Evolutionary conservation across 2,329 filamentous ascomycete genomes (phyloP).

Genomic region (Exophiala dermatitidis): DNA sequence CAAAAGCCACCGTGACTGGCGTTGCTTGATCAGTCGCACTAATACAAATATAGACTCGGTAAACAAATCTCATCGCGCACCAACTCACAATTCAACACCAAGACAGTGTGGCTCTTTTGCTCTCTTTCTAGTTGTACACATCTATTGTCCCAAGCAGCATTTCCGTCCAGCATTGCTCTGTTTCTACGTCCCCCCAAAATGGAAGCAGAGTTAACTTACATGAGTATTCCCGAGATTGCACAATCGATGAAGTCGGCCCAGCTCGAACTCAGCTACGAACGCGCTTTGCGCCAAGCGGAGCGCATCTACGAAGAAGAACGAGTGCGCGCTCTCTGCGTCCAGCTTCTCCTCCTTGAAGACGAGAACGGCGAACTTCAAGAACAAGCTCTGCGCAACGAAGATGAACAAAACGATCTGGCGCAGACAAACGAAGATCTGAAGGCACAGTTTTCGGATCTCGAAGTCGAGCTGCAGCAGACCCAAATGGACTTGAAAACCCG

Average conservation of each 20-base stretch:
- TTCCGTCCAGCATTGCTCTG: not conserved
- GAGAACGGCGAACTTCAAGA: constrained; percentile 64
- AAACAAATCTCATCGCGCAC: no score
- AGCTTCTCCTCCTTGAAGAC: constrained; percentile 63
- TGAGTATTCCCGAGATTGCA: constrained; percentile 17
- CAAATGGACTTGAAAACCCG: constrained; percentile 47
- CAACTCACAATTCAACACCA: no score
- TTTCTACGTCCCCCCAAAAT: constrained; percentile 8
- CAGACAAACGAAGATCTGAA: constrained; percentile 44
- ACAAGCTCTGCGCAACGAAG: constrained; percentile 53
- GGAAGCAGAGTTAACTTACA: constrained; percentile 16
- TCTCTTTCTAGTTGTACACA: not conserved
- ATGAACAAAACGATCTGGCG: constrained; percentile 46
- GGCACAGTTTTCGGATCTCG: constrained; percentile 32
- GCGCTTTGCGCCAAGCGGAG: constrained; percentile 57
- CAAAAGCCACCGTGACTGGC: no score
- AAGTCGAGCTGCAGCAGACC: constrained; percentile 44
- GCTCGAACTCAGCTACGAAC: constrained; percentile 65
- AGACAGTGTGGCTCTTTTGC: no score
- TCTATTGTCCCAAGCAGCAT: not conserved
- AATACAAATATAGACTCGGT: no score
- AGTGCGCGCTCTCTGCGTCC: constrained; percentile 60
- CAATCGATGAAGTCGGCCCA: constrained; percentile 41
- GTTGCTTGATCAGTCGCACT: no score
- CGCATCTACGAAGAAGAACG: constrained; percentile 68